phyloP scores from a whole-genome alignment of 176 grass and related monocot species.

The Echinochloa phyllopogon region DNA sequence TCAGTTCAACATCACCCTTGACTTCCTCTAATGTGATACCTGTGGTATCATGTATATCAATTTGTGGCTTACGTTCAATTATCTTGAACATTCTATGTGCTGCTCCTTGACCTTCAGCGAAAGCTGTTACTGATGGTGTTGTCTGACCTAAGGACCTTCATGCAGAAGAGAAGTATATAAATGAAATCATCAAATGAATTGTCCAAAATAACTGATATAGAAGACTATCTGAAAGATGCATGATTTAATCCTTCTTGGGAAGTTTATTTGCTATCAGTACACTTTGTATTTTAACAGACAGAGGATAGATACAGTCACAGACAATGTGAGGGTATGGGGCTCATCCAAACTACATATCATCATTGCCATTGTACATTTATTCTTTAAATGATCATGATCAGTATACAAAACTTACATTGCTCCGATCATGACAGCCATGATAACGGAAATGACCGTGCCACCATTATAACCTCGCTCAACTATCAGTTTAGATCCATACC shows the following conservation, averaged over 20 bases:
- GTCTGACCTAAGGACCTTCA: slow-evolving; percentile 74
- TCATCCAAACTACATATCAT: neutral
- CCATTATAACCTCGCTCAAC: slow-evolving; percentile 71
- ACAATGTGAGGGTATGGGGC: neutral
- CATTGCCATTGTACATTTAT: neutral
- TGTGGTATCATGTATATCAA: slow-evolving; percentile 53
- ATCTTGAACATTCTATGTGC: slow-evolving; percentile 82
- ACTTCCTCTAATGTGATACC: slow-evolving; percentile 70
- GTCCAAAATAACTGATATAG: neutral
- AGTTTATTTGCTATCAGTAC: neutral
- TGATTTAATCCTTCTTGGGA: neutral
- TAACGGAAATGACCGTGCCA: slow-evolving; percentile 68
- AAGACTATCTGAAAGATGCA: slow-evolving; percentile 8
- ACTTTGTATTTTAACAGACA: neutral
- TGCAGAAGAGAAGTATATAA: slow-evolving; percentile 32
- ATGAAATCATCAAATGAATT: slow-evolving; percentile 6
- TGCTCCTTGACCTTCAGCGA: slow-evolving; percentile 80
- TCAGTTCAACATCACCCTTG: slow-evolving; percentile 75
- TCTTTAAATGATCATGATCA: neutral
- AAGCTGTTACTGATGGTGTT: slow-evolving; percentile 70
- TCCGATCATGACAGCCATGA: slow-evolving; percentile 72
- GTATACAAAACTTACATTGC: slow-evolving; percentile 65
- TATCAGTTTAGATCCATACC: slow-evolving; percentile 80
- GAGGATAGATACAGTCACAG: neutral
- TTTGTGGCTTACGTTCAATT: slow-evolving; percentile 69